Evolutionary conservation across 352 stramenopile genomes (phyloP).

Genomic region (Lagenidium giganteum): DNA sequence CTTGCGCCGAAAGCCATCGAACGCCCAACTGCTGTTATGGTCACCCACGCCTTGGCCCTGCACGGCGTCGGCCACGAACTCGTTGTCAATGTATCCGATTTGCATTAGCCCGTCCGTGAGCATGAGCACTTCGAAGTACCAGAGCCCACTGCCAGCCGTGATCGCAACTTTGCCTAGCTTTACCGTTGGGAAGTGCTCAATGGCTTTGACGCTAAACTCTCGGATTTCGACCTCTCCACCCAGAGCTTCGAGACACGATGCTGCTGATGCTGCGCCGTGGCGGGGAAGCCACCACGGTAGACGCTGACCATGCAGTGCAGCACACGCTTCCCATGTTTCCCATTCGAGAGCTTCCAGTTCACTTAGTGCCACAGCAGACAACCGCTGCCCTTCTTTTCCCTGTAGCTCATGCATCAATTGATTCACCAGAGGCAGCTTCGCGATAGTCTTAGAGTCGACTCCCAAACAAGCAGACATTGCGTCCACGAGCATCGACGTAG

Average conservation of each 20-base stretch:
- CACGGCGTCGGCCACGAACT: conserved; percentile 66
- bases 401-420: not conserved
- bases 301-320: not conserved
- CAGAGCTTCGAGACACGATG: conserved; percentile 34
- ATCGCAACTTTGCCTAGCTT: conserved; percentile 34
- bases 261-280: too few species aligned
- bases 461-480: conserved; percentile 4
- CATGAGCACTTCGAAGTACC: conserved; percentile 86
- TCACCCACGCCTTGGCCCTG: conserved; percentile 87
- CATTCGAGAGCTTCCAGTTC: conserved; percentile 7
- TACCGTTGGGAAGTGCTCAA: conserved; percentile 73
- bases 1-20: conserved; percentile 78
- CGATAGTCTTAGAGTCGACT: conserved; percentile 3
- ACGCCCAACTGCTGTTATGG: conserved; percentile 80
- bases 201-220: conserved; percentile 35
- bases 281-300: not conserved
- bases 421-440: not conserved
- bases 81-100: conserved; percentile 84
- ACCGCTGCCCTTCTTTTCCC: too few species aligned
- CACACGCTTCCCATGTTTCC: not conserved
- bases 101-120: conserved; percentile 87
- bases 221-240: conserved; percentile 52
- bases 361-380: conserved; percentile 1
- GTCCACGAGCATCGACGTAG: too few species aligned
- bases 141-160: conserved; percentile 45